Evolutionary conservation across 208 protist genomes (phyloP).

Genomic region (Trypanosoma boissoni): DNA sequence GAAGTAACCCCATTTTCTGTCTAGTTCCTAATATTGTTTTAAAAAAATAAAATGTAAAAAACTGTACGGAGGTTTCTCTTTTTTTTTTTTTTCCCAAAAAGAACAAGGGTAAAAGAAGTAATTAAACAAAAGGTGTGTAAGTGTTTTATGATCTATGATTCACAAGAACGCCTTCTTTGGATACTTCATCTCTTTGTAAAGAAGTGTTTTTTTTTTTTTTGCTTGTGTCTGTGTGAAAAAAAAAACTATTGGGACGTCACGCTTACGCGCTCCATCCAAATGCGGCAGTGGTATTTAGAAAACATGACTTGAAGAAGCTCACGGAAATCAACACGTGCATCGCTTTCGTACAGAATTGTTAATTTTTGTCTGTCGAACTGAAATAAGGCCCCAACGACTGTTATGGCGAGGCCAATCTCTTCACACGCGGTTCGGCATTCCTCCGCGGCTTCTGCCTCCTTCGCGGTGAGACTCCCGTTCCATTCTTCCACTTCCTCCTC

Average conservation of each 20-base stretch:
- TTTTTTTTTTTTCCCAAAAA: no score
- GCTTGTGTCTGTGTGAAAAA: no score
- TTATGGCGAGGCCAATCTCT: conserved; percentile 50
- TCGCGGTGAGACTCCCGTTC: conserved; percentile 41
- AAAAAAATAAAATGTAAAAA: no score
- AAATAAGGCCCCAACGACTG: conserved; percentile 69
- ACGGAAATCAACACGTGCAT: conserved; percentile 76
- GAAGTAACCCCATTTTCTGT: no score
- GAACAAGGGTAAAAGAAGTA: no score
- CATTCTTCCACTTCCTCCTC: conserved; percentile 60
- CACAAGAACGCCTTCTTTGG: no score
- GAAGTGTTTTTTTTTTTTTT: no score
- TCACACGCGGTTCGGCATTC: conserved; percentile 52
- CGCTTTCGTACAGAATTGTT: conserved; percentile 82
- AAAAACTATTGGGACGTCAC: not conserved
- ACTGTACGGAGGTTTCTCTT: no score
- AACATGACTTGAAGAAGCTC: conserved; percentile 70
- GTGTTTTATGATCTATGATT: no score
- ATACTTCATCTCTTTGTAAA: no score
- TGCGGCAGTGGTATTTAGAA: conserved; percentile 76
- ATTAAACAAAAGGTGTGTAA: no score
- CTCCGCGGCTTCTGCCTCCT: conserved; percentile 47
- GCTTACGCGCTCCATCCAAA: conserved; percentile 65
- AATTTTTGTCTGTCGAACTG: conserved; percentile 88
- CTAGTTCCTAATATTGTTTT: no score